Evolutionary conservation across 257 asterid species (phyloP).

Genomic region (Asclepias syriaca): DNA sequence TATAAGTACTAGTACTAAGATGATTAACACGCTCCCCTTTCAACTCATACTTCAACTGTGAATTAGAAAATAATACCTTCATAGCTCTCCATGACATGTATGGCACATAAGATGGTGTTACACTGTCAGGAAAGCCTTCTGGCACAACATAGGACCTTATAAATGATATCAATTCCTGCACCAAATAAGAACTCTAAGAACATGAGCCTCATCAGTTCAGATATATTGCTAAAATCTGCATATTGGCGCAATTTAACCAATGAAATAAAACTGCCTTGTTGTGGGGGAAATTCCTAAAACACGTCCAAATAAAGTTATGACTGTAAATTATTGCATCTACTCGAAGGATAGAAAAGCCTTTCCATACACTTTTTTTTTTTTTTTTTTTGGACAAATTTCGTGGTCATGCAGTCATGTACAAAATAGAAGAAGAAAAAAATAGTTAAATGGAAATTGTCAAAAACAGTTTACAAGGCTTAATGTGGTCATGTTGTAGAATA

Average conservation of each 20-base stretch:
- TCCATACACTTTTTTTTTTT: too few species aligned
- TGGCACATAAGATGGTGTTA: constrained; percentile 89
- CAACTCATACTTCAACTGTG: constrained; percentile 10
- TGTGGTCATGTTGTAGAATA: background rate
- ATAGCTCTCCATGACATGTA: constrained; percentile 99
- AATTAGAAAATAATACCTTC: constrained; percentile 46
- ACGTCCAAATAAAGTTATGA: too few species aligned
- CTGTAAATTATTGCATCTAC: background rate
- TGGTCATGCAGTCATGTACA: background rate
- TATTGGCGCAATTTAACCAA: background rate
- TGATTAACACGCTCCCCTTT: background rate
- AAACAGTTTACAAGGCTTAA: background rate
- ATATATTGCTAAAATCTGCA: background rate
- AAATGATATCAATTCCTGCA: constrained; percentile 70
- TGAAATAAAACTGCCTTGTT: background rate
- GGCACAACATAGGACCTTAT: constrained; percentile 90
- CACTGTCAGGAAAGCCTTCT: constrained; percentile 95
- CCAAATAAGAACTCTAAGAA: constrained; percentile 8
- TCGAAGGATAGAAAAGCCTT: too few species aligned
- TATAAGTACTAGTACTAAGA: background rate
- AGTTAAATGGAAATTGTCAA: background rate
- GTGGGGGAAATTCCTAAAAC: too few species aligned
- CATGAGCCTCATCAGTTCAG: background rate
- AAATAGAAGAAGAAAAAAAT: background rate
- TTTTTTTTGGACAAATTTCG: background rate